Conservation (phyloP, 2,329 filamentous ascomycete genomes). For the Verticillium dahliae region DNA sequence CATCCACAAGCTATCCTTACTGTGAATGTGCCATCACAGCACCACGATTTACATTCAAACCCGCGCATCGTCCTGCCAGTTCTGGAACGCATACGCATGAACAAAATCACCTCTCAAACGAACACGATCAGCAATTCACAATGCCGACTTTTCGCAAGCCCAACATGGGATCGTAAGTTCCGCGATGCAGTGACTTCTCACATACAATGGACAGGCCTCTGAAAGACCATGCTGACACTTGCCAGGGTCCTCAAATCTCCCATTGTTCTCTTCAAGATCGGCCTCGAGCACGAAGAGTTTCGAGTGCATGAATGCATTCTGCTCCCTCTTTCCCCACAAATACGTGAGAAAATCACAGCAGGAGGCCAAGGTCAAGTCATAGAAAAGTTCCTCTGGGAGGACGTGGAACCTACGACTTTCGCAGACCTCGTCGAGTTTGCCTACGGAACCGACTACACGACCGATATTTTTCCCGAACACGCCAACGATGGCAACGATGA, state of each 20-base stretch:
- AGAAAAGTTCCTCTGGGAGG: neutral
- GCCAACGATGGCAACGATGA: neutral
- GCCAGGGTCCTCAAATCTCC: neutral
- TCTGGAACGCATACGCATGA: too few species aligned
- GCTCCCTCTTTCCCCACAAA: neutral
- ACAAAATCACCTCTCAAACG: too few species aligned
- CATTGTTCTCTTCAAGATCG: neutral
- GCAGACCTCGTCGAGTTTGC: neutral
- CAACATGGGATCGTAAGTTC: neutral
- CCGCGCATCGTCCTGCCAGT: too few species aligned
- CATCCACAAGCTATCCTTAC: too few species aligned
- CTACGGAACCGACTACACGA: neutral
- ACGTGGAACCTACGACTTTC: neutral
- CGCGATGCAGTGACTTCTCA: neutral
- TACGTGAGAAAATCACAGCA: neutral
- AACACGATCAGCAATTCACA: too few species aligned
- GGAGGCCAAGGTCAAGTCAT: neutral
- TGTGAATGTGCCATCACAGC: too few species aligned
- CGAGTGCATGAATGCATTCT: neutral
- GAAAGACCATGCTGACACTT: neutral
- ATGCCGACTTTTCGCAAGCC: neutral
- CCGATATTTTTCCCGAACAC: neutral
- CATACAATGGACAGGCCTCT: neutral
- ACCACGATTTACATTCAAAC: too few species aligned
- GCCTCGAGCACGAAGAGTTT: neutral